Evolutionary conservation across 1,284 basidiomycete genomes (phyloP), one percentile per base, ranked within the genome.

Genomic region (Melampsora americana): DNA sequence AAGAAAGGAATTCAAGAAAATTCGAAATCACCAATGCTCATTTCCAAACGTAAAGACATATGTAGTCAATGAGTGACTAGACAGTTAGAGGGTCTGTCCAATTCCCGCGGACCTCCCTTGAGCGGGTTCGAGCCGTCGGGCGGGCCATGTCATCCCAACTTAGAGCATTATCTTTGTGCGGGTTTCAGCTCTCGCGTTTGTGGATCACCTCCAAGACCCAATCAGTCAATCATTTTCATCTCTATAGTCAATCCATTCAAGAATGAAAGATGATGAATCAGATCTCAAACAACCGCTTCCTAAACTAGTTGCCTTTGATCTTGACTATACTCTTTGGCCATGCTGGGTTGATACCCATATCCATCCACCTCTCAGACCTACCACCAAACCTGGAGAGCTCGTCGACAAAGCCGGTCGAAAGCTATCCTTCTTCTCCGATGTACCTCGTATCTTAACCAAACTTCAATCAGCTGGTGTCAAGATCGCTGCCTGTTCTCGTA

Each of bases 321-420:
- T 82, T 23, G 81, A 82, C 65, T 82, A 82, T 48, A 82, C 81
- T 6, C 76, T 81, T 0, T 66, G 28, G 23, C 26, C 46, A n/a
- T 61, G 5, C 23, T 67, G 20, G 39, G 42, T 20, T 35, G 75
- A 28, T 32, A 66, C 64, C n/a, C 64, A 66, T 26, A 35, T 82
- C 9, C 79, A 80, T 44, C 72, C 79, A 0, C 81, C 81, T 0
- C 68, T 82, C 64, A 32, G 20, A 12, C 39, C 64, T 5, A 20
- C 64, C 20, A 16, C 2, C n/a, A n/a, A 66, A 39, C 39, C 30
- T 4, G 20, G 18, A 11, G 20, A 66, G 7, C 32, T 66, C 20
- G 32, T 66, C 14, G 64, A 66, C n/a, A 11, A 18, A 18, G 14
- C 28, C 5, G 35, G 35, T 18, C 35, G 32, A n/a, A 44, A 28